Percentiles rank a stretch among this genome's conserved stretches.
These are phyloP conservation scores for Neopestalotiopsis clavispora DNA, from an alignment of 2,329 filamentous ascomycete species.

Conservation along the genomic window DNA sequence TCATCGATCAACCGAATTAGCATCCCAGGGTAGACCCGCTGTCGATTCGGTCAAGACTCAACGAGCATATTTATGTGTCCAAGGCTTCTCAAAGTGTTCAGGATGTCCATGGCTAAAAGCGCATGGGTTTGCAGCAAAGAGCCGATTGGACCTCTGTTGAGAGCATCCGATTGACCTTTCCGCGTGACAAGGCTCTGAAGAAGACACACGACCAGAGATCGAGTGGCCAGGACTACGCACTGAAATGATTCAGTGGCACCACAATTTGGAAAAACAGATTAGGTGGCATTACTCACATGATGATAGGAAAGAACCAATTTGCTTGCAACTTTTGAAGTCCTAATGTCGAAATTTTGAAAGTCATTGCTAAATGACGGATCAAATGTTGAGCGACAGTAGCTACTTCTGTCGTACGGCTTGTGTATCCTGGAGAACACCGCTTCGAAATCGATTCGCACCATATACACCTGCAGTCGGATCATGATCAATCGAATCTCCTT, in stretches of 20 bases:
- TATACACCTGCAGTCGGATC: not conserved
- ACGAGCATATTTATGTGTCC: not conserved
- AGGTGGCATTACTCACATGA: not conserved
- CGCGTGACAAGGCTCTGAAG: not conserved
- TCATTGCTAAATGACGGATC: not conserved
- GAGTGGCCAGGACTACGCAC: not conserved
- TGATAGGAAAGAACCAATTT: not conserved
- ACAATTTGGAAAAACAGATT: not conserved
- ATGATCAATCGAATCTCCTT: not conserved
- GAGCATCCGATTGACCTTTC: no score
- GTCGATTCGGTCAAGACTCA: not conserved
- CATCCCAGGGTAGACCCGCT: not conserved
- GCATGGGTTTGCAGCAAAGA: not conserved
- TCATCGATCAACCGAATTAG: not conserved
- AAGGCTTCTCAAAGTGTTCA: not conserved
- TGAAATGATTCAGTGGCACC: not conserved
- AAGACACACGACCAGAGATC: constrained; percentile 1
- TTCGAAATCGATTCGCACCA: not conserved
- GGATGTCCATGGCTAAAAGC: not conserved
- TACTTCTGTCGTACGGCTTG: not conserved
- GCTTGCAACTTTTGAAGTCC: not conserved
- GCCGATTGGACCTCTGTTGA: not conserved
- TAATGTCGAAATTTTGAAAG: not conserved
- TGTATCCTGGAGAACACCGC: not conserved
- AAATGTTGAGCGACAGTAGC: not conserved